A percentile compares a stretch with the other conserved stretches of the same genome.
These are phyloP conservation scores for Claviceps humidiphila DNA, from an alignment of 2,329 filamentous ascomycete species.

Conservation along the genomic window DNA sequence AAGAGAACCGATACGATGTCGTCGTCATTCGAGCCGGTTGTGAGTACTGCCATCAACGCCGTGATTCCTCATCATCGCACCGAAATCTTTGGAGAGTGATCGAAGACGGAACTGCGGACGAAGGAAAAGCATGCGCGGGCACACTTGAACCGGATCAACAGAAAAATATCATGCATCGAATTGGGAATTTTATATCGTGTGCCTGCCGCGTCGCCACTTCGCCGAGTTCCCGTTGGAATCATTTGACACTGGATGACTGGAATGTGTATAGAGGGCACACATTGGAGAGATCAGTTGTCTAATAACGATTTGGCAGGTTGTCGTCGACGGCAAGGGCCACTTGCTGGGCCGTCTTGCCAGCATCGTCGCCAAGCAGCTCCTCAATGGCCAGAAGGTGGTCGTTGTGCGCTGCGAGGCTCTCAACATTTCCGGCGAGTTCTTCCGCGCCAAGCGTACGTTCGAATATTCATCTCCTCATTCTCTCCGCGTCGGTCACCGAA, in stretches of 20 bases:
- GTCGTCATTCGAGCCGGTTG: slow-evolving; percentile 52
- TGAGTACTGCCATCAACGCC: slow-evolving; percentile 33
- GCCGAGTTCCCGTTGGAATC: not conserved
- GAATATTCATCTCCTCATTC: not conserved
- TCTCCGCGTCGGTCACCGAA: not conserved
- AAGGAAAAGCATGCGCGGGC: slow-evolving; percentile 5
- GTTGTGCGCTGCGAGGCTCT: slow-evolving; percentile 96
- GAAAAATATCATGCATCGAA: not conserved
- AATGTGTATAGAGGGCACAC: not conserved
- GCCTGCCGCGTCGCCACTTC: slow-evolving; percentile 1
- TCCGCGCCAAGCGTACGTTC: slow-evolving; percentile 97
- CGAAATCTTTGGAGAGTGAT: slow-evolving; percentile 3
- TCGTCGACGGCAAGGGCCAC: slow-evolving; percentile 99
- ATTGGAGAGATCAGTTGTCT: slow-evolving; percentile 11
- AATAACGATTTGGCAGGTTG: slow-evolving; percentile 47
- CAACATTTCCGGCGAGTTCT: slow-evolving; percentile 99
- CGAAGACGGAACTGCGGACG: not conserved
- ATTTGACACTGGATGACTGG: not conserved
- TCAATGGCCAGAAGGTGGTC: slow-evolving; percentile 98
- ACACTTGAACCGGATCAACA: slow-evolving; percentile 1
- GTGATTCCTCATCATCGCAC: slow-evolving; percentile 4
- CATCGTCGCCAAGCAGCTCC: slow-evolving; percentile 97
- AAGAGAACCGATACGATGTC: slow-evolving; percentile 43
- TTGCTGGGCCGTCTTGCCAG: slow-evolving; percentile 97
- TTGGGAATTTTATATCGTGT: slow-evolving; percentile 1